phyloP scores from a whole-genome alignment of 208 protist species.

The Crithidia expoeki region DNA sequence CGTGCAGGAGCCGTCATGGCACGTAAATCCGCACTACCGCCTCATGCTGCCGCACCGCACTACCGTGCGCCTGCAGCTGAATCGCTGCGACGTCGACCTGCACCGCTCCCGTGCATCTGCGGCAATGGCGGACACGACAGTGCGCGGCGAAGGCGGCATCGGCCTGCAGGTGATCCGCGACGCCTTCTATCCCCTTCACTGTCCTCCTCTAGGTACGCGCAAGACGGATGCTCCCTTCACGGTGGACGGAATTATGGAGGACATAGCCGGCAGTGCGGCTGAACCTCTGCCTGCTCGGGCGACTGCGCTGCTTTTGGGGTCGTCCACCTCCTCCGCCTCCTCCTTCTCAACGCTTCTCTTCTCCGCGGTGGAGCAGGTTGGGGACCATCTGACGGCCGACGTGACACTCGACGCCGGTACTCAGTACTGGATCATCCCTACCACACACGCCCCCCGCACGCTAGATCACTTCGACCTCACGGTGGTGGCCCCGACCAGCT shows the following conservation, averaged over 20 bases:
- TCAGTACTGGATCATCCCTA: constrained; percentile 86
- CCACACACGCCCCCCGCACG: constrained; percentile 46
- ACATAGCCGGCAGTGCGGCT: too few species aligned
- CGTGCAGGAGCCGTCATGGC: constrained; percentile 53
- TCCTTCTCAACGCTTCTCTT: constrained; percentile 32
- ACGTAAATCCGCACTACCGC: constrained; percentile 80
- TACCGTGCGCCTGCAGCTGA: constrained; percentile 65
- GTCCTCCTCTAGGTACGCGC: background rate
- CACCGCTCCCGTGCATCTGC: background rate
- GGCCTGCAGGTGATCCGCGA: constrained; percentile 68
- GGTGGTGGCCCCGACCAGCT: constrained; percentile 54
- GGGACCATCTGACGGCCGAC: constrained; percentile 70
- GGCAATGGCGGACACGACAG: background rate
- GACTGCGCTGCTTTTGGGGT: background rate
- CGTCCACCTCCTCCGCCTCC: background rate
- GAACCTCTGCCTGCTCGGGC: too few species aligned
- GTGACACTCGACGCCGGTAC: constrained; percentile 51
- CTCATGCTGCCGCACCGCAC: constrained; percentile 48
- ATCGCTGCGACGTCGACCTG: constrained; percentile 67
- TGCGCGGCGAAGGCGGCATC: constrained; percentile 50
- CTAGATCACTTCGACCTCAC: constrained; percentile 66
- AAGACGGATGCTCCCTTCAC: background rate
- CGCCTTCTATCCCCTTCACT: constrained; percentile 66
- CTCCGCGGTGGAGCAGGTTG: constrained; percentile 50
- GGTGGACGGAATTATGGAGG: background rate